Conservation (phyloP, 306 rosid genomes). For the Fragaria iinumae region DNA sequence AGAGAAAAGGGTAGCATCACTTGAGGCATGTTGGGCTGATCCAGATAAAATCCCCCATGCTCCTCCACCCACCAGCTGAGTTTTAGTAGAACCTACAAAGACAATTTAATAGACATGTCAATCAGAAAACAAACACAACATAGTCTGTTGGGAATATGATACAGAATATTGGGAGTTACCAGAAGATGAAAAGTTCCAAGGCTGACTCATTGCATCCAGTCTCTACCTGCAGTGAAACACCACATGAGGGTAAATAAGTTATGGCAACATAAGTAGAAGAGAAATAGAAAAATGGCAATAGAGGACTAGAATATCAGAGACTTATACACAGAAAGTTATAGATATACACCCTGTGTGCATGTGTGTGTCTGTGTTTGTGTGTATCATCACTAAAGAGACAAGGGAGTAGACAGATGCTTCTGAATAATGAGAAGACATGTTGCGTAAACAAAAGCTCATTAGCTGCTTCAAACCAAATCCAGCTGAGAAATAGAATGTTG, state of each 20-base stretch:
- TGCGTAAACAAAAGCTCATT: background rate
- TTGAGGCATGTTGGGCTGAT: slow-evolving; percentile 54
- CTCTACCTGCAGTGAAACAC: slow-evolving; percentile 25
- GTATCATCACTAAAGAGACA: background rate
- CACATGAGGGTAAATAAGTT: slow-evolving; percentile 10
- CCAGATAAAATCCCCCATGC: slow-evolving; percentile 54
- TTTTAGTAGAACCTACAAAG: slow-evolving; percentile 50
- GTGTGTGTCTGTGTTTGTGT: background rate
- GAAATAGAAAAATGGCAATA: background rate
- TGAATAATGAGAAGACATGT: background rate
- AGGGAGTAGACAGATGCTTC: background rate
- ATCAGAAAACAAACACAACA: slow-evolving; percentile 13
- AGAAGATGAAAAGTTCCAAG: slow-evolving; percentile 40
- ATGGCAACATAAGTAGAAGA: slow-evolving; percentile 11
- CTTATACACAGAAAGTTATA: background rate
- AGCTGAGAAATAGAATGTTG: background rate
- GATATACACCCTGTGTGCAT: background rate
- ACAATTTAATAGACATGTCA: slow-evolving; percentile 11
- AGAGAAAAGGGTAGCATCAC: slow-evolving; percentile 76
- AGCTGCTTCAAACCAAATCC: background rate
- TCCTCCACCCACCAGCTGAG: slow-evolving; percentile 39
- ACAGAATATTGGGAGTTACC: slow-evolving; percentile 39
- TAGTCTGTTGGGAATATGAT: slow-evolving; percentile 2
- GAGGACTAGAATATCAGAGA: slow-evolving; percentile 1
- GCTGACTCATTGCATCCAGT: slow-evolving; percentile 63